Percentiles rank a stretch among this genome's conserved stretches.
Evolutionary conservation across 2,329 filamentous ascomycete species (phyloP).

Genomic region (Hawksworthiomyces lignivorus): DNA sequence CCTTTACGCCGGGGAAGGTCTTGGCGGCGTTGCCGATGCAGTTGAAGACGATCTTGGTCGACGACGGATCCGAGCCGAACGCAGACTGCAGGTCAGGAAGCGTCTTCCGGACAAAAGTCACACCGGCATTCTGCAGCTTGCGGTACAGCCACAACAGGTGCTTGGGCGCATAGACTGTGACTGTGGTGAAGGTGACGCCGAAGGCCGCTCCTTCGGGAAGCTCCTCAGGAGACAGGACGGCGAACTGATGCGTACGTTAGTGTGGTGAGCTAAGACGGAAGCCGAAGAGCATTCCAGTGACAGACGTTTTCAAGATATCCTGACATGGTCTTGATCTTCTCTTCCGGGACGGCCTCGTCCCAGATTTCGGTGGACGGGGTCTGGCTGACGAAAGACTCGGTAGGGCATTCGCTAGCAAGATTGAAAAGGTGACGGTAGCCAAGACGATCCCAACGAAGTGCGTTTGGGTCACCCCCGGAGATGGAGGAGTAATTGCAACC

Average conservation of each 20-base stretch:
- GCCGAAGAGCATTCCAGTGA: background rate
- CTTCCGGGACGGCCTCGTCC: conserved; percentile 29
- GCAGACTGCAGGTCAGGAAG: conserved; percentile 21
- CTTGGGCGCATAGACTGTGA: conserved; percentile 30
- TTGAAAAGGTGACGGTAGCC: conserved; percentile 31
- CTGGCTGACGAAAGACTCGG: conserved; percentile 27
- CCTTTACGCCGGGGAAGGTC: conserved; percentile 27
- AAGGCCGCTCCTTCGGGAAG: conserved; percentile 26
- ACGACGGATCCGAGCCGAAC: conserved; percentile 17
- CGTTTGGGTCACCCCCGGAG: conserved; percentile 32
- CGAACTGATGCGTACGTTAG: no score
- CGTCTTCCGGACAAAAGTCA: conserved; percentile 24
- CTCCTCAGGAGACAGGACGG: conserved; percentile 20
- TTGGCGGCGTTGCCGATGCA: conserved; percentile 20
- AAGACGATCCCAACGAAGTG: conserved; percentile 32
- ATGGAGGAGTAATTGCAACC: conserved; percentile 38
- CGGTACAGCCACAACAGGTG: conserved; percentile 26
- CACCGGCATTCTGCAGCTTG: conserved; percentile 21
- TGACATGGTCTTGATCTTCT: conserved; percentile 33
- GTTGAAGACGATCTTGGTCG: conserved; percentile 17
- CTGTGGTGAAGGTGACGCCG: conserved; percentile 27
- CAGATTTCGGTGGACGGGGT: conserved; percentile 33
- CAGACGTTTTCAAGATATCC: conserved; percentile 33
- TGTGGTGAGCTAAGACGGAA: no score
- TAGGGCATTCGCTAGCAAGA: conserved; percentile 23